Evolutionary conservation across 495 filamentous ascomycete genomes (phyloP).

Genomic region (Penicillium canariense): DNA sequence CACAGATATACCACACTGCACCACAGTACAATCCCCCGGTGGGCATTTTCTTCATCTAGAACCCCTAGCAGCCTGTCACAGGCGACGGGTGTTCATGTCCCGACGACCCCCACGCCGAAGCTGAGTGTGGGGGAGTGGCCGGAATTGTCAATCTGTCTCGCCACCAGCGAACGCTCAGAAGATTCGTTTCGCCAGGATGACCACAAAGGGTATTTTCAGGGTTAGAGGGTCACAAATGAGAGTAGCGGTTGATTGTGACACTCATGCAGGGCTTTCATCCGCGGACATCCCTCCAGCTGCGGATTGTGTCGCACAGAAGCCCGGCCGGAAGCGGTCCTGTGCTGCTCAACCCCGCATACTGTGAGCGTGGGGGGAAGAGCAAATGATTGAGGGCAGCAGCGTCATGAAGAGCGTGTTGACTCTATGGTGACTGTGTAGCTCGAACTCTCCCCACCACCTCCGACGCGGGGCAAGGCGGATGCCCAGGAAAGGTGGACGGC

Average conservation of each 20-base stretch:
- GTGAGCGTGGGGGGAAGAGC: conserved; percentile 11
- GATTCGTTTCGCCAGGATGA: too few relatives aligned
- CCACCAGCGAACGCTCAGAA: neutral
- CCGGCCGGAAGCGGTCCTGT: neutral
- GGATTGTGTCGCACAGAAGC: neutral
- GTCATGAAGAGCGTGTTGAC: too few relatives aligned
- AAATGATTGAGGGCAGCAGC: too few relatives aligned
- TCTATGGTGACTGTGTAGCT: too few relatives aligned
- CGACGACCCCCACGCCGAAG: conserved; percentile 2
- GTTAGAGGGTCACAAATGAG: too few relatives aligned
- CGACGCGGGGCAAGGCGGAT: conserved; percentile 11
- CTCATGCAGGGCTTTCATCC: neutral
- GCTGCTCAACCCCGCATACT: conserved; percentile 20
- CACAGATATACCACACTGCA: too few relatives aligned
- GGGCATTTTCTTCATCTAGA: too few relatives aligned
- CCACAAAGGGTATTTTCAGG: too few relatives aligned
- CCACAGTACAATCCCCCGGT: too few relatives aligned
- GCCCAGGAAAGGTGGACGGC: conserved; percentile 12
- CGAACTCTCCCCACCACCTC: too few relatives aligned
- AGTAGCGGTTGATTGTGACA: neutral
- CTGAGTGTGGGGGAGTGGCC: neutral
- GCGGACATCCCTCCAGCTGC: conserved; percentile 13
- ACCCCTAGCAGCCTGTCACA: neutral
- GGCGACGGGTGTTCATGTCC: neutral
- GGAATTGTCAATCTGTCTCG: neutral